Base-by-base conservation (phyloP, 2,329 filamentous ascomycete species). In the Fusarium falciforme region DNA sequence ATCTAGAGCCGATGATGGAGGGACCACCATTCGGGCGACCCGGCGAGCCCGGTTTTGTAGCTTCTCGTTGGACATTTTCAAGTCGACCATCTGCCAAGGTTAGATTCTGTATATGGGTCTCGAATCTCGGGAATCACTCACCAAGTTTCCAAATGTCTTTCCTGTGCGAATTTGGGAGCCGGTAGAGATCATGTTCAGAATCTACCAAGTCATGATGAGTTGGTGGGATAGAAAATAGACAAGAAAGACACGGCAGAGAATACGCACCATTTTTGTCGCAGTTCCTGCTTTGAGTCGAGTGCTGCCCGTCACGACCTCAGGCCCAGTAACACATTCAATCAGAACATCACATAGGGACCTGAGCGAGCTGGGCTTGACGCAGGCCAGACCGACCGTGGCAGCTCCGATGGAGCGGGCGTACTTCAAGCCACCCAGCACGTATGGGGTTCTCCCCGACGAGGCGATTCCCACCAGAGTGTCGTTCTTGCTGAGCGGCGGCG, bases 401-500 rank as follows among this genome's bases (percentile, higher is more conserved):
- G 63, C 36, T 8, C 63, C 63, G 16, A 66, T 36, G 16, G 63
- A 66, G 1, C 63, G 40, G 4, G 31, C 63, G 10, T 60, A 38
- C 33, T 66, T 49, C 10, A 74, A 27, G 11, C 72, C 70, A 1
- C 72, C 72, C 6, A 74, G 54, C 9, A 74, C 72, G 14, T 74
- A 74, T 0, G 72, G 72, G 5, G 72, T 74, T 33, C 72, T 64
- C 2, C 72, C 72, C 17, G 72, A 74, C 7, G 72, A 70, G 17
- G 72, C 72, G 27, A 74, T 74, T 6, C 72, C 72, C 7, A 74
- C 61, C n/a, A 74, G 27, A n/a, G 59, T 59, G n/a, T 74, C 72
- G 9, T 67, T 27, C 16, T 64, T 36, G 16, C 29, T 27, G 5
- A 72, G 47, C 14, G 67, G 55, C 3, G 66, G 66, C 17, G 54